Evolutionary conservation across 1,139 yeast species (phyloP), one percentile per base, ranked within the genome.

Genomic region (Pichia kudriavzevii): DNA sequence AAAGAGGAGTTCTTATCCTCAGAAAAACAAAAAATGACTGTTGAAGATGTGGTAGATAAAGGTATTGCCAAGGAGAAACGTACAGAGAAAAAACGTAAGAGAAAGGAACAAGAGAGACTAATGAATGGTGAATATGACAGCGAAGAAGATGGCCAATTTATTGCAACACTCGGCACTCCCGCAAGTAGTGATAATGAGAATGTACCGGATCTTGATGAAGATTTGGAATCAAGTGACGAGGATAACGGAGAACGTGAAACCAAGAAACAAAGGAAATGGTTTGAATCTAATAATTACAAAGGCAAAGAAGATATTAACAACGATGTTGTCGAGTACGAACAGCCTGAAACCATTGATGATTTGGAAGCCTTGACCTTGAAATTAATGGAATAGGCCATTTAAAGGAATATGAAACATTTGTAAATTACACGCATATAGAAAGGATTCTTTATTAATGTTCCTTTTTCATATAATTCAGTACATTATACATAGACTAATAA

Each of bases 341-440:
- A 79, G 52, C 96, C 96, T 15, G 83, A 84, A 50, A 81, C 94
- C 21, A 66, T 91, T 58, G 96, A 85, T 56, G 97, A 91, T 54
- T 70, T 91, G 60, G 98, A 91, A 66, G 87, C 94, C 10, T 74
- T 91, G 60, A 80, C 97, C 3, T 72, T 83, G 31, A 73, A 72
- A 56, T 74, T 91, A 52, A 39, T 54, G 36, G 45, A 47, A 20
- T 37, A 32, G 15, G 10, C 13, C 4, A 13, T 22, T 48, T 22
- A 4, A 9, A 17, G 12, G 7, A 7, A 12, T 17, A 16, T 25
- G 9, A 25, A 21, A 34, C 37, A 5, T 31, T 10, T n/a, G n/a
- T n/a, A n/a, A n/a, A n/a, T n/a, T n/a, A n/a, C n/a, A n/a, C n/a
- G n/a, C n/a, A n/a, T n/a, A n/a, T n/a, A n/a, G n/a, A n/a, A n/a